phyloP scores from a whole-genome alignment of 2,329 filamentous ascomycete genomes.

The Colletotrichum tropicale region DNA sequence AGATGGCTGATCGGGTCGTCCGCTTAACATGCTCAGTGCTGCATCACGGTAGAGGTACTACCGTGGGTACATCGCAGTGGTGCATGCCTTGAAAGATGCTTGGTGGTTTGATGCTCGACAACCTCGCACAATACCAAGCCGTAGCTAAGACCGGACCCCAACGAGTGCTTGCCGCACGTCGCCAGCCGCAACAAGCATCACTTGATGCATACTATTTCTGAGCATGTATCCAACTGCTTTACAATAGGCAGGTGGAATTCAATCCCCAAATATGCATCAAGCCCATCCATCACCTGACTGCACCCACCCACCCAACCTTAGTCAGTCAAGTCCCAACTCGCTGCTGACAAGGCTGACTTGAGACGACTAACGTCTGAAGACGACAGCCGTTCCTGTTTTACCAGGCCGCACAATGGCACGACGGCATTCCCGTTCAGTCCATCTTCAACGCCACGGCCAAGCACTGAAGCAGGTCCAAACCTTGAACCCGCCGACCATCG shows the following conservation, averaged over 20 bases:
- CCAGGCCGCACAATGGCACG: background rate
- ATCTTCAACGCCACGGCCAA: background rate
- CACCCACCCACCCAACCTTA: background rate
- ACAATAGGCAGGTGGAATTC: background rate
- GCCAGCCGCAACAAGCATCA: background rate
- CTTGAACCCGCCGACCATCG: background rate
- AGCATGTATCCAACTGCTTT: background rate
- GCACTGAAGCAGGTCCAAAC: background rate
- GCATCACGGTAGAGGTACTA: background rate
- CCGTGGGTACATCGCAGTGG: background rate
- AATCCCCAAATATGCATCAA: background rate
- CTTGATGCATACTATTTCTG: background rate
- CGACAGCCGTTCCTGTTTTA: constrained; percentile 10
- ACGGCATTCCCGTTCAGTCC: constrained; percentile 12
- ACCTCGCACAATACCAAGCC: background rate
- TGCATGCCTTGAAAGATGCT: background rate
- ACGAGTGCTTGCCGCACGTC: no score
- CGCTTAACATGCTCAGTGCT: background rate
- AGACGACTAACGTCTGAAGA: constrained; percentile 19
- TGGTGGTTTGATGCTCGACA: background rate
- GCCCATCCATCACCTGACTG: background rate
- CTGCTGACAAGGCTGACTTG: constrained; percentile 5
- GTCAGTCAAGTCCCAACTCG: background rate
- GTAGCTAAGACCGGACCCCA: background rate
- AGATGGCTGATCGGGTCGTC: background rate